Conservation (phyloP, 257 asterid species). For the Ajuga chamaepitys region DNA sequence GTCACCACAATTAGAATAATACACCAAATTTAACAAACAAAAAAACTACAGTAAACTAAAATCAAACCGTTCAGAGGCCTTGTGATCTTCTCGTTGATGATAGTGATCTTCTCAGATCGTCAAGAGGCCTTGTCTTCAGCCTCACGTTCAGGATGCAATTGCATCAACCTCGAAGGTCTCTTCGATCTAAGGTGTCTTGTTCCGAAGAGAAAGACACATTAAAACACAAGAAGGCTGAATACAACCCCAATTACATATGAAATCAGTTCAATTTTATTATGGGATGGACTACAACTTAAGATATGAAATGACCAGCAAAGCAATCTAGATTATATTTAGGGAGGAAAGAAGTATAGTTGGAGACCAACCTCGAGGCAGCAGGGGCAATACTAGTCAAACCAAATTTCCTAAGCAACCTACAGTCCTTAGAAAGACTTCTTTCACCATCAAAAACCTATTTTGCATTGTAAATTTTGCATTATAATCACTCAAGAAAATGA, state of each 20-base stretch:
- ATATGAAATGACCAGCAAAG: too few species aligned
- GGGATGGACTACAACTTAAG: too few species aligned
- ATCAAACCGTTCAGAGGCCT: too few species aligned
- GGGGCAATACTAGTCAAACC: slow-evolving; percentile 88
- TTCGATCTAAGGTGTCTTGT: slow-evolving; percentile 92
- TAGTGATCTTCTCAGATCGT: slow-evolving; percentile 78
- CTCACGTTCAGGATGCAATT: slow-evolving; percentile 84
- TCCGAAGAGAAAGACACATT: slow-evolving; percentile 4
- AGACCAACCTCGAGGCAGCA: slow-evolving; percentile 75
- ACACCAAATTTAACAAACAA: too few species aligned
- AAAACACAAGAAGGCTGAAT: neutral
- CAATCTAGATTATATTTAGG: too few species aligned
- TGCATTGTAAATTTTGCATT: neutral
- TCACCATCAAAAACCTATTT: slow-evolving; percentile 91
- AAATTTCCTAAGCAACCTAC: slow-evolving; percentile 83
- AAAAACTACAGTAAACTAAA: too few species aligned
- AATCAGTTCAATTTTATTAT: too few species aligned
- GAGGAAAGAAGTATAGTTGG: too few species aligned
- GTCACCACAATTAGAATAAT: too few species aligned
- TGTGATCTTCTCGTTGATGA: slow-evolving; percentile 91
- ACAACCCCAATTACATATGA: neutral
- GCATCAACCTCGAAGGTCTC: slow-evolving; percentile 95
- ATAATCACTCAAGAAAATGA: neutral
- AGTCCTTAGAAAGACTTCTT: slow-evolving; percentile 90
- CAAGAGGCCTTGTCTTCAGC: slow-evolving; percentile 99